Percentiles rank a stretch among this genome's conserved stretches.
Evolutionary conservation across 768 basidiomycete genomes (phyloP).

Genomic region (Tulasnella calospora): DNA sequence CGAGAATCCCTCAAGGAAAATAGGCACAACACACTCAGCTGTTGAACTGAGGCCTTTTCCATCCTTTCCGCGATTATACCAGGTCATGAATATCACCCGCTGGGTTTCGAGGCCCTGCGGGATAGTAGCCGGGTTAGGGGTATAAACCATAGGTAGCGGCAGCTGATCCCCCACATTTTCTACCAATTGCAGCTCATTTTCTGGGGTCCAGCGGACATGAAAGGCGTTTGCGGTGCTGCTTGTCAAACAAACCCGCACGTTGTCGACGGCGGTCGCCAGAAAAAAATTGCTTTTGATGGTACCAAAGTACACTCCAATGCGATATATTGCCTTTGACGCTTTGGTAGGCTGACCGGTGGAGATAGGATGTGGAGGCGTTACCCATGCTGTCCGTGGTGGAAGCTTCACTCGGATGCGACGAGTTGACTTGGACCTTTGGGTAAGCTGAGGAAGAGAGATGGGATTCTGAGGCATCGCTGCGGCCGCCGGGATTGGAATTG

Average conservation of each 20-base stretch:
- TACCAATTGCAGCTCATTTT: not conserved
- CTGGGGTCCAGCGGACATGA: not conserved
- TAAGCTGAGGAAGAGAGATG: no score
- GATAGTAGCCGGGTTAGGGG: not conserved
- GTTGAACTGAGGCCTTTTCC: not conserved
- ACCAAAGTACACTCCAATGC: not conserved
- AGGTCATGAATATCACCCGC: not conserved
- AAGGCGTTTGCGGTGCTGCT: not conserved
- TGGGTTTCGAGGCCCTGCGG: not conserved
- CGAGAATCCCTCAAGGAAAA: not conserved
- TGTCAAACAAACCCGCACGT: not conserved
- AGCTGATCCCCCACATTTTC: not conserved
- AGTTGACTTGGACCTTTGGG: no score
- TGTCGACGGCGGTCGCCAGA: not conserved
- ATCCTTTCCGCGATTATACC: not conserved
- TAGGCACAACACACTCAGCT: not conserved
- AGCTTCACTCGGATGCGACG: no score
- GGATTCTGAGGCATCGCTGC: no score
- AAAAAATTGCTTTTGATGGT: not conserved
- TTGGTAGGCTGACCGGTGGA: not conserved
- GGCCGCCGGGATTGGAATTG: not conserved
- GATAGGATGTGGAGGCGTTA: not conserved
- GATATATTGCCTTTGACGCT: not conserved
- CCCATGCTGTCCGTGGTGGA: no score
- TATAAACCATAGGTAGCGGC: not conserved